Evolutionary conservation across 164 flowering plant genomes (phyloP), one percentile per base, ranked within the genome.

Genomic region (Dillenia suffruticosa): DNA sequence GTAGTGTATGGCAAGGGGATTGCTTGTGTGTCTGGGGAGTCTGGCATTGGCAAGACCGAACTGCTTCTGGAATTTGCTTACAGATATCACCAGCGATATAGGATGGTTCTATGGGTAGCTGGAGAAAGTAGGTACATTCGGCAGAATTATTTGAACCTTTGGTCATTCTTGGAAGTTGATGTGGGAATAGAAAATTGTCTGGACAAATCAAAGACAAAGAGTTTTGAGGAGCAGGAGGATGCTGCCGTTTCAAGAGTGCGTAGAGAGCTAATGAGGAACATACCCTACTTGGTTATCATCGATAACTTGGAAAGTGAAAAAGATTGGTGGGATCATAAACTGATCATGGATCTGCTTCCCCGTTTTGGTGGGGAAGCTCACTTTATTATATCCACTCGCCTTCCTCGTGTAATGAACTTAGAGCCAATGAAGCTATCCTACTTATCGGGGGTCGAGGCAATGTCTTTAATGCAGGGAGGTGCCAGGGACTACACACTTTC

Each of bases 31-130:
- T 79, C 96, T 13, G 99, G 99, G 13, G 96, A 89, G 3, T 78
- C 92, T 0, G 99, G 99, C 44, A 86, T 94, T 61, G 99, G 99
- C 40, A 94, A 94, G 68, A 94, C 96, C 0, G 97, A 94, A 75
- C 86, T 94, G 24, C 79, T 94, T 67, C 73, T 94, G 49, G 97
- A 94, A 63, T 94, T 84, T 74, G 96, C 90, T 2, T 88, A 94
- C 67, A 78, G 81, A 68, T 81, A 74, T 67, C 87, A 90, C 46
- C 96, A 91, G 62, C 81, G 93, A 54, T 94, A 94, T 68, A 90
- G 86, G 76, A 87, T 89, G 95, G 95, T 94, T 17, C 70, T 94
- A 17, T 94, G 99, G 99, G 69, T 94, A 26, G 92, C 93, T 56
- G 97, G 99, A 13, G 96, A 88, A 75, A 82, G 81, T 70, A 75